phyloP scores from a whole-genome alignment of 2,329 filamentous ascomycete genomes.

The Fusarium pseudonygamai region DNA sequence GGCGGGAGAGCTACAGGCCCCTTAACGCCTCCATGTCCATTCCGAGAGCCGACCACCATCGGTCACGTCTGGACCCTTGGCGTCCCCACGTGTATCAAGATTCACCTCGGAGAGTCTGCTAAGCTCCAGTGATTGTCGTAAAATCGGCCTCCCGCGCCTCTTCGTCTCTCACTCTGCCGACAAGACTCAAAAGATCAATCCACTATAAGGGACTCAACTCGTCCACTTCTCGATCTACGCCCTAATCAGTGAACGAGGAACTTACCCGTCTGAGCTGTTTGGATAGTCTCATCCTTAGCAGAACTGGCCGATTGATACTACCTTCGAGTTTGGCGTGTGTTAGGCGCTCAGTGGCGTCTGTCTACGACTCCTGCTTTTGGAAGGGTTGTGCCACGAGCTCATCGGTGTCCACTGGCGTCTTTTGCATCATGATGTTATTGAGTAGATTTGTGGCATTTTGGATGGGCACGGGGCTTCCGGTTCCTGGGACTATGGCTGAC shows the following conservation, averaged over 20 bases:
- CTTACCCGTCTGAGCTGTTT: not conserved
- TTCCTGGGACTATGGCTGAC: conserved; percentile 2
- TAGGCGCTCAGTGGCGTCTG: conserved; percentile 30
- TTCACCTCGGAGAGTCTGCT: conserved; percentile 5
- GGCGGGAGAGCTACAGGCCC: conserved; percentile 15
- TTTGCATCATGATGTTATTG: not conserved
- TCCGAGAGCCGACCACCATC: conserved; percentile 16
- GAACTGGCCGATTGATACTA: not conserved
- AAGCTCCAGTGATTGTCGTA: not conserved
- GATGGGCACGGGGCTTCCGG: conserved; percentile 31
- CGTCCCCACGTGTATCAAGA: conserved; percentile 18
- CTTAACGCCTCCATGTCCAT: not conserved
- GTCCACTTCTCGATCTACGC: not conserved
- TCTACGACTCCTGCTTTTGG: conserved; percentile 19
- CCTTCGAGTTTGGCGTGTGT: not conserved
- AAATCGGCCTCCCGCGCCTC: not conserved
- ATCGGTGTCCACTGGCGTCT: conserved; percentile 2
- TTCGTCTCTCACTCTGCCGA: not conserved
- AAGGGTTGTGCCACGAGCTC: not conserved
- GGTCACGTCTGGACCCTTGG: conserved; percentile 26
- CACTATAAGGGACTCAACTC: not conserved
- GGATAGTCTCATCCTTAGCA: conserved; percentile 9
- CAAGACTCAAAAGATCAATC: not conserved
- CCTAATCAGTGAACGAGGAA: not conserved
- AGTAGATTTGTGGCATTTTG: conserved; percentile 14